Base-by-base conservation (phyloP, 139 green algal species). In the Chlorella sp. region DNA sequence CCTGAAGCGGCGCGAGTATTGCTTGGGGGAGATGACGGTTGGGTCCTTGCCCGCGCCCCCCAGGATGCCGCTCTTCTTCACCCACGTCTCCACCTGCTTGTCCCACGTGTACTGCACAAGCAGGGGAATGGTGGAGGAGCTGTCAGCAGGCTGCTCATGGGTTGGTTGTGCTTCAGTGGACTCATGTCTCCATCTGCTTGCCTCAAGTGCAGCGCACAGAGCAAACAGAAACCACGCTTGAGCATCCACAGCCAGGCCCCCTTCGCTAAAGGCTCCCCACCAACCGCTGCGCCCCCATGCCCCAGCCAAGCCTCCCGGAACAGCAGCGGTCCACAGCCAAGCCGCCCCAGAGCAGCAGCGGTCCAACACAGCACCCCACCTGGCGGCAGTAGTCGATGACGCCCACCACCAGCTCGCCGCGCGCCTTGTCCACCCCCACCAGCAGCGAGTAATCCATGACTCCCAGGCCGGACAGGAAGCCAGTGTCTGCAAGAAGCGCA, bases 381-480 rank as follows among this genome's bases (percentile, higher is more conserved):
- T 90, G 91, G 20, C 97, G 92, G 36, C 99, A 92, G 86, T 95
- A 99, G 87, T 99, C 97, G 38, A 99, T 98, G 82, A 99, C 95
- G 44, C 95, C 96, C 39, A 98, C 90, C n/a, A 98, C 93, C 51
- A 98, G 90, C 81, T 93, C 79, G 28, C 89, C 72, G 30, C 85
- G 51, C 3, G 74, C 51, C 65, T 88, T 80, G 81, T 96, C 92
- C 57, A 95, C 84, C 76, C 96, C 94, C 78, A 98, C 94, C 57
- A 99, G 90, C 76, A 99, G 92, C 2, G 83, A 94, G 92, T 99
- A 99, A 90, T 99, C 97, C 97, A 99, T 99, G 47, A 99, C 95
- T 9, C 91, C 93, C 69, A 97, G 87, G 6, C 57, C 62, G 1
- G 94, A 86, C 74, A 99, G 88, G 87, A 99, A 99, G 32, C 70